Evolutionary conservation across 352 stramenopile genomes (phyloP), one percentile per base, ranked within the genome.

Genomic region (Globisporangium cystogenes): DNA sequence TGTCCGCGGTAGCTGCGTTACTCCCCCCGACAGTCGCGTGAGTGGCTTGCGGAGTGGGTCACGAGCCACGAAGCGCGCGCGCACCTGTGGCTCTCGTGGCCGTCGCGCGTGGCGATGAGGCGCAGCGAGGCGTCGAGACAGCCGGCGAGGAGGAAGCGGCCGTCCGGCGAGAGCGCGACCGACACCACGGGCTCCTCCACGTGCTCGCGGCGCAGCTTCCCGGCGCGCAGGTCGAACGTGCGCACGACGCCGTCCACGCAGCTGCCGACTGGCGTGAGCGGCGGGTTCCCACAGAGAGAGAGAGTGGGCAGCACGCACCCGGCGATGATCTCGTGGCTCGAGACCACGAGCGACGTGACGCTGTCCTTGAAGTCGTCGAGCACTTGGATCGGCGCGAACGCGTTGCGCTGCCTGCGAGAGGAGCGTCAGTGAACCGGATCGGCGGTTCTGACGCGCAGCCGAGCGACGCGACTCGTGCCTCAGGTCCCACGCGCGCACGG

Each of bases 341-440:
- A 80, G 15, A 95, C 64, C 4, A 86, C 65, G 24, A 96, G 74
- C 27, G 73, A 86, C 15, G 87, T 96, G 55, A 95, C 84, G 55
- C 86, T 96, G 65, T 96, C 87, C 44, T 81, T 90, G 51, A 93
- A 95, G 47, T 93, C 78, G 50, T 94, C 81, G 26, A 96, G 59
- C 27, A 88, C 65, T 67, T 96, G 87, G 50, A 96, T 95, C 21
- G 87, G 86, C 15, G 56, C 59, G 54, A 78, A 90, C 1, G 81
- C 59, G 46, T 90, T 92, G 2, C 81, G 75, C 60, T 81, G 79
- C 60, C 82, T 88, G 36, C 23, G 11, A 1, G 18, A 11, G 6
- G 12, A 43, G 53, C 8, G 15, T 16, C 7, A 48, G 14, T 41
- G 42, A 47, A 27, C 5, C 16, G 10, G n/a, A n/a, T n/a, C n/a